Percentiles rank a stretch among this genome's conserved stretches.
phyloP scores from a whole-genome alignment of 768 basidiomycete species.

The Lactarius deliciosus region DNA sequence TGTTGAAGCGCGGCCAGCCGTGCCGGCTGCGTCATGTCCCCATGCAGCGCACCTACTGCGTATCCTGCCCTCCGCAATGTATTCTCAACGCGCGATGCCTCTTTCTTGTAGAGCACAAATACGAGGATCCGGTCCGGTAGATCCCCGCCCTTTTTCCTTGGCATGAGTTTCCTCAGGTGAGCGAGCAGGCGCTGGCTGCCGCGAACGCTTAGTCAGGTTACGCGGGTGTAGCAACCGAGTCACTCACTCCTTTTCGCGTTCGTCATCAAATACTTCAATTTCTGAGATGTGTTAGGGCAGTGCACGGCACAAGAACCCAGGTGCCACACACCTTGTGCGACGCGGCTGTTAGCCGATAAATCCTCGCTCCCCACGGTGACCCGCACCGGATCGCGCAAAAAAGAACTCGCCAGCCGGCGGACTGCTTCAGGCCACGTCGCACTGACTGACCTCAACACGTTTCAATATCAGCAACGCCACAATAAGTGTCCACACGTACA shows the following conservation, averaged over 20 bases:
- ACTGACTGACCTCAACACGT: slow-evolving; percentile 57
- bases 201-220: neutral
- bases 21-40: slow-evolving; percentile 84
- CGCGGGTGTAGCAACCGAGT: neutral
- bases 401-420: slow-evolving; percentile 81
- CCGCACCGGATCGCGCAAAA: slow-evolving; percentile 79
- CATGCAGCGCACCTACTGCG: slow-evolving; percentile 80
- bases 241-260: slow-evolving; percentile 80
- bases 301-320: neutral
- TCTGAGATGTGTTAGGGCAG: slow-evolving; percentile 31
- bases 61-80: slow-evolving; percentile 75
- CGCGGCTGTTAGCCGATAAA: slow-evolving; percentile 87
- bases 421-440: slow-evolving; percentile 99
- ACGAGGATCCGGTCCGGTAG: slow-evolving; percentile 75
- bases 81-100: slow-evolving; percentile 86
- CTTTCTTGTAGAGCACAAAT: slow-evolving; percentile 97
- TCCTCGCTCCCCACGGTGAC: slow-evolving; percentile 97
- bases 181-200: slow-evolving; percentile 59
- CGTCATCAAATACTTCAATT: slow-evolving; percentile 89
- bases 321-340: slow-evolving; percentile 61
- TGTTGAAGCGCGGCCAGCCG: slow-evolving; percentile 83
- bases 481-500: slow-evolving; percentile 50
- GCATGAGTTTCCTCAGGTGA: slow-evolving; percentile 52
- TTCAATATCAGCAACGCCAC: neutral
- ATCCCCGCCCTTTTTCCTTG: slow-evolving; percentile 59